phyloP scores from a whole-genome alignment of 345 rosid species.

The Laguncularia racemosa region DNA sequence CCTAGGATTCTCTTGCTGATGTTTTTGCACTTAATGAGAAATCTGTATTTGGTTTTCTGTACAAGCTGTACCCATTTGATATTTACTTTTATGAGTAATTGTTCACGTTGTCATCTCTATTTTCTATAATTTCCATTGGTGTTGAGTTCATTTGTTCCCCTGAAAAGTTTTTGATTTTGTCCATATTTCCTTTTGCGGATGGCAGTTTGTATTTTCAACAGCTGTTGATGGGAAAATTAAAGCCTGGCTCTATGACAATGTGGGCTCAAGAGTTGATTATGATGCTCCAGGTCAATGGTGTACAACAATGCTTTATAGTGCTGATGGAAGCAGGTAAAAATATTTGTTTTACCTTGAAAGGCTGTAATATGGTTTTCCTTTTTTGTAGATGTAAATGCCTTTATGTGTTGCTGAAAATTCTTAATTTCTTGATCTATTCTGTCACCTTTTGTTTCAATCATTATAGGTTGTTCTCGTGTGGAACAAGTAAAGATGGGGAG shows the following conservation, averaged over 20 bases:
- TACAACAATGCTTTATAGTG: constrained; percentile 79
- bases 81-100: too few relatives aligned
- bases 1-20: not conserved
- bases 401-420: not conserved
- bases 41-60: too few relatives aligned
- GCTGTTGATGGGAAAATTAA: constrained; percentile 85
- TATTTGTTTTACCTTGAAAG: not conserved
- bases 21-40: not conserved
- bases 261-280: constrained; percentile 81
- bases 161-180: too few relatives aligned
- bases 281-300: constrained; percentile 89
- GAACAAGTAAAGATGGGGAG: constrained; percentile 79
- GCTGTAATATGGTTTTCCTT: not conserved
- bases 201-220: constrained; percentile 35
- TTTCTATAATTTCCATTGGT: too few relatives aligned
- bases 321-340: constrained; percentile 77
- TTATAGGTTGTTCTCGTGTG: constrained; percentile 63
- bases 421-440: not conserved
- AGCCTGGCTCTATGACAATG: constrained; percentile 81
- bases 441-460: not conserved
- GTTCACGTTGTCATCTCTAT: too few relatives aligned
- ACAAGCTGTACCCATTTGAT: too few relatives aligned
- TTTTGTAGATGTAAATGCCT: not conserved
- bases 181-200: not conserved
- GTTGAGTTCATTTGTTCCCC: too few relatives aligned